phyloP scores from a whole-genome alignment of 495 filamentous ascomycete genomes.

The Pseudevernia furfuracea region DNA sequence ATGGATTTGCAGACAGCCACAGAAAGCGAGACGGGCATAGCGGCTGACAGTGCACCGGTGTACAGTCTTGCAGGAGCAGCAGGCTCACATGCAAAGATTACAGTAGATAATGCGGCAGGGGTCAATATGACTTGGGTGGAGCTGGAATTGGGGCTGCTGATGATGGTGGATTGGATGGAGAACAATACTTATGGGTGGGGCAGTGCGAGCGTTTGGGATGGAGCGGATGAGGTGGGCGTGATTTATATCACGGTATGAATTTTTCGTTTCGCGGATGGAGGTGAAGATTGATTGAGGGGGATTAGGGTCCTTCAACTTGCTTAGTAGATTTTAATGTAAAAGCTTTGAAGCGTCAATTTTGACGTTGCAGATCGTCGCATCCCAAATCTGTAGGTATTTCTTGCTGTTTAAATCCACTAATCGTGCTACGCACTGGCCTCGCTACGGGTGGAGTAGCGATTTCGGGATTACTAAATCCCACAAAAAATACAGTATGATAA shows the following conservation, averaged over 20 bases:
- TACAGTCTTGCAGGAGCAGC: background rate
- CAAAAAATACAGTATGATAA: background rate
- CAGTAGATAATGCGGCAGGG: background rate
- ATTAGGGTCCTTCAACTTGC: too few species aligned
- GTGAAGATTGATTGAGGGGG: too few species aligned
- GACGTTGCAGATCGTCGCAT: too few species aligned
- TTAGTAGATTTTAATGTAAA: too few species aligned
- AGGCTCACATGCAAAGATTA: background rate
- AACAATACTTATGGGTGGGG: background rate
- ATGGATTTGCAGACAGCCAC: background rate
- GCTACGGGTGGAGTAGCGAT: too few species aligned
- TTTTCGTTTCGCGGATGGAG: too few species aligned
- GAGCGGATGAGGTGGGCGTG: background rate
- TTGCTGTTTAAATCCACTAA: too few species aligned
- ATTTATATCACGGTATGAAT: background rate
- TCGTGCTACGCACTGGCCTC: too few species aligned
- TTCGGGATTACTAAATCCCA: too few species aligned
- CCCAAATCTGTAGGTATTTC: too few species aligned
- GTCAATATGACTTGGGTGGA: background rate
- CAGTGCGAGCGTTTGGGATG: background rate
- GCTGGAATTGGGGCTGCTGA: background rate
- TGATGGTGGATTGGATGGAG: background rate
- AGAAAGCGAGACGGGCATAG: background rate
- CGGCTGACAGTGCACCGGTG: background rate
- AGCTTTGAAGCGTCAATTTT: too few species aligned